A percentile compares a stretch with the other conserved stretches of the same genome.
Conservation (phyloP, 495 filamentous ascomycete genomes). For the Cercophora newfieldiana region DNA sequence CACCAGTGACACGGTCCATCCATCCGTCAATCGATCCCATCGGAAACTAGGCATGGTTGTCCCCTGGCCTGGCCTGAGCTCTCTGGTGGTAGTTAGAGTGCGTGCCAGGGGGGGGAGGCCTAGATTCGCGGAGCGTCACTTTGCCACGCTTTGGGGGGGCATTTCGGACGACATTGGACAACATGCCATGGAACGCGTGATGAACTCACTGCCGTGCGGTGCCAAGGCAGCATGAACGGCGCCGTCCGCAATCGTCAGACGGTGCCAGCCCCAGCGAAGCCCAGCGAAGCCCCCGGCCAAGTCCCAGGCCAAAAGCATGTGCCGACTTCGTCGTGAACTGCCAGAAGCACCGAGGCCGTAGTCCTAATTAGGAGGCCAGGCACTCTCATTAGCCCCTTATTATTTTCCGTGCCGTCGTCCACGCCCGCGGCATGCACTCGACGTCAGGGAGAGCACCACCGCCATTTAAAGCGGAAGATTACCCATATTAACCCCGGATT, state of each 20-base stretch:
- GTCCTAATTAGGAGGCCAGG: slow-evolving; percentile 22
- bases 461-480: slow-evolving; percentile 30
- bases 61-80: neutral
- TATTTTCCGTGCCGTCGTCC: slow-evolving; percentile 9
- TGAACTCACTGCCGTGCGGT: neutral
- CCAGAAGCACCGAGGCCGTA: slow-evolving; percentile 7
- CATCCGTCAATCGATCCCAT: too few relatives aligned
- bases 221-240: neutral
- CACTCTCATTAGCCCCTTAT: slow-evolving; percentile 12
- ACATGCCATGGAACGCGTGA: neutral
- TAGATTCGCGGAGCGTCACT: neutral
- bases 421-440: neutral
- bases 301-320: neutral
- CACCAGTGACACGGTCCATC: neutral
- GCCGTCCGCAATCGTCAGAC: too few relatives aligned
- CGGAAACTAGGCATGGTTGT: neutral
- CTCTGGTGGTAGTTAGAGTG: neutral
- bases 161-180: neutral
- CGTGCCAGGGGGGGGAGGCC: neutral
- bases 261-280: too few relatives aligned
- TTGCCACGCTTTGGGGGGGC: neutral
- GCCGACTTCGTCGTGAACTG: neutral
- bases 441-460: neutral
- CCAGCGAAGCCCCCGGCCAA: neutral
- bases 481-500: slow-evolving; percentile 46